phyloP scores from a whole-genome alignment of 202 grass and related monocot species.

The Dendrocalamus latiflorus region DNA sequence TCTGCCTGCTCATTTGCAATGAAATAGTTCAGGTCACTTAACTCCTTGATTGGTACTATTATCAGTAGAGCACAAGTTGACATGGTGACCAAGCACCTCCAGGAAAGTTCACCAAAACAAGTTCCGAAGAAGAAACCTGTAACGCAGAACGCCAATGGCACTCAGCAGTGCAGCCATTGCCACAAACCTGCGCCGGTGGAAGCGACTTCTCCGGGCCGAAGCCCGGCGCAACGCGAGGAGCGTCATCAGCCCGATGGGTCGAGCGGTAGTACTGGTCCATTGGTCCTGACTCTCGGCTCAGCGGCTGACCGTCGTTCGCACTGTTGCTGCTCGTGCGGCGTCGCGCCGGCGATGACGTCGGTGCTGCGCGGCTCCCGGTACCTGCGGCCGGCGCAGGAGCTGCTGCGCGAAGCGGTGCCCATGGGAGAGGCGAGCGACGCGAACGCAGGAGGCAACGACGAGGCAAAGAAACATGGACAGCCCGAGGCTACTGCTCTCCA shows the following conservation, averaged over 20 bases:
- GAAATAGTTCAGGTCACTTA: conserved; percentile 5
- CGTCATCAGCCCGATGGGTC: neutral
- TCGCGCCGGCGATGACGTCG: neutral
- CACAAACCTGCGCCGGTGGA: neutral
- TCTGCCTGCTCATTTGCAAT: neutral
- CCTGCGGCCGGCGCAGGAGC: conserved; percentile 66
- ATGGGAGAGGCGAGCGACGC: conserved; percentile 31
- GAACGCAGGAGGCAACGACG: conserved; percentile 5
- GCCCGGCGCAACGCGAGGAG: neutral
- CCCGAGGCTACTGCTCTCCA: neutral
- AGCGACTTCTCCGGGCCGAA: neutral
- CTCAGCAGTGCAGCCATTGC: neutral
- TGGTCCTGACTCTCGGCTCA: conserved; percentile 26
- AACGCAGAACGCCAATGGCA: neutral
- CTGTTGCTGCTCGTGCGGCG: conserved; percentile 3
- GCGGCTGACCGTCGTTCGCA: neutral
- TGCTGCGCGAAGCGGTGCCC: conserved; percentile 67
- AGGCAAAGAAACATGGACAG: neutral
- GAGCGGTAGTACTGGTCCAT: neutral
- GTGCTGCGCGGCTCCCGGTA: conserved; percentile 46
- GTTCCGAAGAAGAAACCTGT: neutral
- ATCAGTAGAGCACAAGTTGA: neutral
- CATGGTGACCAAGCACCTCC: conserved; percentile 31
- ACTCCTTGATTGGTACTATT: neutral
- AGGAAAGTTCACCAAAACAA: conserved; percentile 16